Base-by-base conservation (phyloP, 202 grass and related monocot species). In the Setaria italica region DNA sequence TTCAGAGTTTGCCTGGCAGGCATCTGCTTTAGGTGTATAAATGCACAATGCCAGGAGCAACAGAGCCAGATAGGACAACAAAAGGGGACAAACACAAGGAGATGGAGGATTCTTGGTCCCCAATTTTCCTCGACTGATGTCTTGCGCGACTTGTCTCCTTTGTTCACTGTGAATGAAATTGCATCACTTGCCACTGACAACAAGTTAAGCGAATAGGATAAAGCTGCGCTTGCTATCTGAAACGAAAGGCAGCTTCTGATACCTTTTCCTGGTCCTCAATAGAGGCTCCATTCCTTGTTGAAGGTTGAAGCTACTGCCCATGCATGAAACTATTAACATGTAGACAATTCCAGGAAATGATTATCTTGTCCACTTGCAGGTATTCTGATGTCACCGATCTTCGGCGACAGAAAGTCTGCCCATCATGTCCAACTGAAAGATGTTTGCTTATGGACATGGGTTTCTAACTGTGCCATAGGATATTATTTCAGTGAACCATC, bases 141-240 rank as follows among this genome's bases (percentile, higher is more conserved):
- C 72, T 68, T 84, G 83, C 47, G 76, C 56, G 72, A 69, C 84
- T 83, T 94, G 83, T 71, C 74, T 86, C 75, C 62, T 82, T 88
- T 50, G 37, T 65, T 89, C 79, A 85, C 82, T 82, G 67, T 70
- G 51, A 34, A 82, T 70, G 51, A 34, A 82, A 29, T 93, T 91
- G 87, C 92, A 88, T 93, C 90, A 97, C 55, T 93, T 87, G 77
- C 42, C 86, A 80, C 78, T 77, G 49, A 69, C 82, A 90, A 91
- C 77, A 95, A 89, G 92, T 82, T 88, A 94, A 91, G 80, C 78
- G 85, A 89, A 73, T 72, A 86, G 29, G 17, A 73, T 65, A 80
- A 80, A 71, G 63, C 62, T 86, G 20, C 43, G 80, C 66, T 70
- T 62, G 67, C 80, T 85, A 62, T 49, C 33, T 82, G 58, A 65